A percentile compares a stretch with the other conserved stretches of the same genome.
Conservation (phyloP, 2,329 filamentous ascomycete species). For the Talaromyces sp. region DNA sequence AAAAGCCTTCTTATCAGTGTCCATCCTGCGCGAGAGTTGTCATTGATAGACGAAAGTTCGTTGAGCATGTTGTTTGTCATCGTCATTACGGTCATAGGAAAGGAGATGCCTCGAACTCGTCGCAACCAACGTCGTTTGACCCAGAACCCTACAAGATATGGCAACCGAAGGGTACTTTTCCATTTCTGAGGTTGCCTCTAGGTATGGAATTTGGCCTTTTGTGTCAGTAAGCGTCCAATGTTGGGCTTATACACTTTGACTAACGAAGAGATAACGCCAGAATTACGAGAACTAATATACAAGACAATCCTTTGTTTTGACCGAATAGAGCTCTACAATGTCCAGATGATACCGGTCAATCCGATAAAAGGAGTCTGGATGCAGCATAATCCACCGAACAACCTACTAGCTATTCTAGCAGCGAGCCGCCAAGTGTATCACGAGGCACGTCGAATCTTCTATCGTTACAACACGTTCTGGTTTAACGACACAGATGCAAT, state of each 20-base stretch:
- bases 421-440: not conserved
- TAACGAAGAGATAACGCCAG: not conserved
- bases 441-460: not conserved
- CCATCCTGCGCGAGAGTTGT: not conserved
- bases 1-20: not conserved
- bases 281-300: slow-evolving; percentile 1
- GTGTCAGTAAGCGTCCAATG: not conserved
- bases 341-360: not conserved
- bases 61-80: not conserved
- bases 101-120: not conserved
- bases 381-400: not conserved
- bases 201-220: not conserved
- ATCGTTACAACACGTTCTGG: not conserved
- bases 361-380: not conserved
- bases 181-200: not conserved
- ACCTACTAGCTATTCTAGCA: not conserved
- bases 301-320: not conserved
- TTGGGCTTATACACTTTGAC: not conserved
- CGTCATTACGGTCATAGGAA: not conserved
- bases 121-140: not conserved
- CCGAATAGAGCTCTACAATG: not conserved
- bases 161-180: not conserved
- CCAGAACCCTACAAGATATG: not conserved
- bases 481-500: not conserved
- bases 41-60: not conserved